Conservation (phyloP, 495 filamentous ascomycete genomes). For the Elasticomyces elasticus region DNA sequence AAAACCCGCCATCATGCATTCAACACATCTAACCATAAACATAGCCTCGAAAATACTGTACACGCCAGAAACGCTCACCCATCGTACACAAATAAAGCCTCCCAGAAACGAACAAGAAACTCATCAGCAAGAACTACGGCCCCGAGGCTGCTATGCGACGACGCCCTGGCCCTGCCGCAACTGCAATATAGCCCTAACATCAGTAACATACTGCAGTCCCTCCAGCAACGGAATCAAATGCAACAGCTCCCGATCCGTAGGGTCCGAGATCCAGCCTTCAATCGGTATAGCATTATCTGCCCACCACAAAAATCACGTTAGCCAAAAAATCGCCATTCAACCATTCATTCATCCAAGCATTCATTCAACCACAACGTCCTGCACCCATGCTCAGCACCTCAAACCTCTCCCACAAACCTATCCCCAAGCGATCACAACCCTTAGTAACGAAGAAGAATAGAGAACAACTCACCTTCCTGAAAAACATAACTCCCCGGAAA, state of each 20-base stretch:
- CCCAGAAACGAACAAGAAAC: too few species aligned
- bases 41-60: not conserved
- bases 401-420: too few species aligned
- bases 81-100: not conserved
- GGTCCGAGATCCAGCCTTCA: slow-evolving; percentile 86
- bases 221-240: slow-evolving; percentile 91
- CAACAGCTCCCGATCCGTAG: slow-evolving; percentile 80
- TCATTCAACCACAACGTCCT: not conserved
- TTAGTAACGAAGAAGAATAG: too few species aligned
- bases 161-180: slow-evolving; percentile 79
- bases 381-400: not conserved
- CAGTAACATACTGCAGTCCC: slow-evolving; percentile 88
- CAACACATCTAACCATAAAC: too few species aligned
- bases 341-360: too few species aligned
- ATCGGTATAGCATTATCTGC: slow-evolving; percentile 89
- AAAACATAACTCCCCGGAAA: slow-evolving; percentile 98
- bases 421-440: too few species aligned
- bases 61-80: not conserved
- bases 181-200: slow-evolving; percentile 81
- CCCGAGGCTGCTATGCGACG: slow-evolving; percentile 37
- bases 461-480: slow-evolving; percentile 65
- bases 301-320: not conserved
- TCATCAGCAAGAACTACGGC: too few species aligned
- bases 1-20: too few species aligned
- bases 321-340: too few species aligned